Conservation (phyloP, 1,139 yeast species). For the Hyphopichia wangnamkhiaoensis region DNA sequence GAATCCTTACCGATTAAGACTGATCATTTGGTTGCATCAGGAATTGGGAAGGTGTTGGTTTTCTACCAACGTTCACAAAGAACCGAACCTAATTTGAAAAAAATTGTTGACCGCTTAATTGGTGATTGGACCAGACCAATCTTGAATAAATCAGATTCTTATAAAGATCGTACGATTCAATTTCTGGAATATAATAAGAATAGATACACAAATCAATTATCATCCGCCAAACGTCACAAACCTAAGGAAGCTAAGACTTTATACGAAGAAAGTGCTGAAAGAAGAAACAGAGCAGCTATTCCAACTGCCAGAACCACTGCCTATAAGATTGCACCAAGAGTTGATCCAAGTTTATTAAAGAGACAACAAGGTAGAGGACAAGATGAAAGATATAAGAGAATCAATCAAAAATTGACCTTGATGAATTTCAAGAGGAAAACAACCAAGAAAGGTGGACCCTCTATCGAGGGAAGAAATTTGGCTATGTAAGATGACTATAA, state of each 20-base stretch:
- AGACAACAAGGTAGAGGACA: slow-evolving; percentile 45
- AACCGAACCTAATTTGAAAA: slow-evolving; percentile 83
- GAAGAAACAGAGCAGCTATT: slow-evolving; percentile 92
- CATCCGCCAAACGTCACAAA: slow-evolving; percentile 33
- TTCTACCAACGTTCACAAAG: slow-evolving; percentile 90
- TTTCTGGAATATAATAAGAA: slow-evolving; percentile 70
- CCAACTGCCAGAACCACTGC: slow-evolving; percentile 89
- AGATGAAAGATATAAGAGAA: slow-evolving; percentile 78
- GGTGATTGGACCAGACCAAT: slow-evolving; percentile 99
- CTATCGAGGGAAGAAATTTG: slow-evolving; percentile 75
- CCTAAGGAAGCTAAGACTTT: slow-evolving; percentile 54
- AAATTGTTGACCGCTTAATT: slow-evolving; percentile 84
- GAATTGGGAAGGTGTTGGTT: slow-evolving; percentile 90
- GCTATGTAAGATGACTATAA: slow-evolving; percentile 42
- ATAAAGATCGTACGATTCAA: slow-evolving; percentile 80
- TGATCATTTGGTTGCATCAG: slow-evolving; percentile 90
- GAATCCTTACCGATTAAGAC: slow-evolving; percentile 87
- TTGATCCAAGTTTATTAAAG: slow-evolving; percentile 48
- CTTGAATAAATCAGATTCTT: slow-evolving; percentile 92
- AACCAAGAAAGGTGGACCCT: slow-evolving; percentile 67
- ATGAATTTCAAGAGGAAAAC: slow-evolving; percentile 50
- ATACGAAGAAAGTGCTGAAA: slow-evolving; percentile 89
- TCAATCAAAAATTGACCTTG: slow-evolving; percentile 55
- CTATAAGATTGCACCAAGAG: slow-evolving; percentile 87
- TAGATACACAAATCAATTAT: slow-evolving; percentile 49